Evolutionary conservation across 768 basidiomycete species (phyloP).

Genomic region (Leccinum olivaceopallidum): DNA sequence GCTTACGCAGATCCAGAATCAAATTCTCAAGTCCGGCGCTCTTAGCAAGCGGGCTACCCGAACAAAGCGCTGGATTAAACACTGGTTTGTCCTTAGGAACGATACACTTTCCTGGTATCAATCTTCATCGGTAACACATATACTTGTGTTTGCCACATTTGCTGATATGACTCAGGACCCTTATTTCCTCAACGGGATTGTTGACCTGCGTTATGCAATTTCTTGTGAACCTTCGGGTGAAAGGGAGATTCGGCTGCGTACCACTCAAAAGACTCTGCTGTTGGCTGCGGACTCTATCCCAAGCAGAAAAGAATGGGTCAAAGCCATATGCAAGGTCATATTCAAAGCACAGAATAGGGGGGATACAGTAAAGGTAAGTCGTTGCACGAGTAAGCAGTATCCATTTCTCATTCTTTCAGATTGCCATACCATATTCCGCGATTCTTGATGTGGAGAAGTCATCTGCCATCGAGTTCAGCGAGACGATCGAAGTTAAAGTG

Average conservation of each 20-base stretch:
- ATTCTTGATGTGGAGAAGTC: slow-evolving; percentile 89
- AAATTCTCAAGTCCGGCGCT: slow-evolving; percentile 89
- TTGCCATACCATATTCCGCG: slow-evolving; percentile 91
- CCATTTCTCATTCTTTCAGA: slow-evolving; percentile 42
- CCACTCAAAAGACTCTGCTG: slow-evolving; percentile 73
- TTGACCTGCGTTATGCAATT: slow-evolving; percentile 93
- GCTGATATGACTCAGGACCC: slow-evolving; percentile 64
- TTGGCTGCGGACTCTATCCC: slow-evolving; percentile 79
- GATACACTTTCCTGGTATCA: slow-evolving; percentile 97
- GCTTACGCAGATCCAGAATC: slow-evolving; percentile 56
- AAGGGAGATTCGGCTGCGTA: slow-evolving; percentile 79
- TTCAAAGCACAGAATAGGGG: slow-evolving; percentile 97
- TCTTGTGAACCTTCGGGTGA: slow-evolving; percentile 81
- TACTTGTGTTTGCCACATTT: slow-evolving; percentile 6
- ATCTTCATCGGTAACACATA: slow-evolving; percentile 72
- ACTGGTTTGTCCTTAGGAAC: slow-evolving; percentile 97
- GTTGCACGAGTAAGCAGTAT: background rate
- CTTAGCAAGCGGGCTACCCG: slow-evolving; percentile 85
- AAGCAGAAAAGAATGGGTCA: slow-evolving; percentile 94
- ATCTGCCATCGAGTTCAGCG: slow-evolving; percentile 91
- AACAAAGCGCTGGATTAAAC: slow-evolving; percentile 90
- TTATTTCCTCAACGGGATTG: slow-evolving; percentile 95
- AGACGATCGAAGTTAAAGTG: slow-evolving; percentile 94
- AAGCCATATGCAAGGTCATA: slow-evolving; percentile 89
- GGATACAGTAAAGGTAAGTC: slow-evolving; percentile 83